Conservation (phyloP, 768 basidiomycete species). For the Trametes meyenii region DNA sequence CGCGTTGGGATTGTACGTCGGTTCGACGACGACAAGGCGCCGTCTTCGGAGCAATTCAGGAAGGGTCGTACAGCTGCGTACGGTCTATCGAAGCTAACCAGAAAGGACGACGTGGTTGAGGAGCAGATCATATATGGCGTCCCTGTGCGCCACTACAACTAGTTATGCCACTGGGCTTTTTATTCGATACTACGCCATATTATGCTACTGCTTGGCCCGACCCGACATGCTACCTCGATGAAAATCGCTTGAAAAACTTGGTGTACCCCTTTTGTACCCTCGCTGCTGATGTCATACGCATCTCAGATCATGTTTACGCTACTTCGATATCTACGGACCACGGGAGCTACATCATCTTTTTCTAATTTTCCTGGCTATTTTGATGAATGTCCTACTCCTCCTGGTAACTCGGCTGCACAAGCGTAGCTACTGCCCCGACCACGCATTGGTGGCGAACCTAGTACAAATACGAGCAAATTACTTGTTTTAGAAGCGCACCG, state of each 20-base stretch:
- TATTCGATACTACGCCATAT: too few species aligned
- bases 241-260: too few species aligned
- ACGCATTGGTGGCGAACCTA: not conserved
- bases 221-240: too few species aligned
- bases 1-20: conserved; percentile 34
- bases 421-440: not conserved
- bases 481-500: not conserved
- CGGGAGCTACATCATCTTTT: too few species aligned
- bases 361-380: too few species aligned
- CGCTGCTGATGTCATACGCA: too few species aligned
- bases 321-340: too few species aligned
- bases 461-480: conserved; percentile 12
- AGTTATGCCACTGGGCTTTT: not conserved
- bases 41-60: conserved; percentile 36
- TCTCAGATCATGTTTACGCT: too few species aligned
- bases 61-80: conserved; percentile 35
- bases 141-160: conserved; percentile 39
- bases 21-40: conserved; percentile 33
- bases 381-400: too few species aligned
- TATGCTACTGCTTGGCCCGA: too few species aligned
- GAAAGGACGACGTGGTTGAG: conserved; percentile 34
- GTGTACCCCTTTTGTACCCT: too few species aligned
- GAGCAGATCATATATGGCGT: conserved; percentile 39
- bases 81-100: conserved; percentile 35
- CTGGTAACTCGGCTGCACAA: too few species aligned